These are phyloP conservation scores for Raphanus sativus DNA, from an alignment of 345 rosid species.

Conservation along the genomic window DNA sequence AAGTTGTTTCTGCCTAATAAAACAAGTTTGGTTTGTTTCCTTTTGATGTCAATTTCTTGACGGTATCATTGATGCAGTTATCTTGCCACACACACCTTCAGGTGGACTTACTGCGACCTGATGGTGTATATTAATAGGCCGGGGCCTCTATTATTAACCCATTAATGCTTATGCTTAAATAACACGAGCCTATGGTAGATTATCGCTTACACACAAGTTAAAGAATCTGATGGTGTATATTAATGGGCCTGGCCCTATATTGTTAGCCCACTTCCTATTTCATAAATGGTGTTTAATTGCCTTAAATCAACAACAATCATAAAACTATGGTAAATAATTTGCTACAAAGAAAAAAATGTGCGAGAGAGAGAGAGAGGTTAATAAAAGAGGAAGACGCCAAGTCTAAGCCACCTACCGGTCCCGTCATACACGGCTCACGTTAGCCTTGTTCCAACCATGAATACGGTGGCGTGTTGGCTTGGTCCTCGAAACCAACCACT, in stretches of 20 bases:
- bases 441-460: slow-evolving; percentile 34
- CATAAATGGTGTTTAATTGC: neutral
- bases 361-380: neutral
- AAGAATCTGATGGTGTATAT: neutral
- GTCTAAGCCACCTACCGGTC: slow-evolving; percentile 34
- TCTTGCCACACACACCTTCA: slow-evolving; percentile 40
- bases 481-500: slow-evolving; percentile 59
- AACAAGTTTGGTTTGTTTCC: slow-evolving; percentile 4
- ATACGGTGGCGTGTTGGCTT: slow-evolving; percentile 28
- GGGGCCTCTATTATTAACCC: neutral
- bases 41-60: neutral
- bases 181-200: too few relatives aligned
- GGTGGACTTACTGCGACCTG: slow-evolving; percentile 42
- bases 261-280: neutral
- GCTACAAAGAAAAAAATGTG: neutral
- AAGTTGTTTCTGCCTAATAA: slow-evolving; percentile 22
- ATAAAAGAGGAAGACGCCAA: slow-evolving; percentile 22
- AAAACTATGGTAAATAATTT: neutral
- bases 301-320: neutral
- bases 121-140: neutral
- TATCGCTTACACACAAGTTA: too few relatives aligned
- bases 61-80: too few relatives aligned
- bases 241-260: neutral
- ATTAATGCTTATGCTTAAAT: neutral
- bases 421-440: slow-evolving; percentile 52